Evolutionary conservation across 2,329 filamentous ascomycete genomes (phyloP).

Genomic region (Aquanectria penicillioides): DNA sequence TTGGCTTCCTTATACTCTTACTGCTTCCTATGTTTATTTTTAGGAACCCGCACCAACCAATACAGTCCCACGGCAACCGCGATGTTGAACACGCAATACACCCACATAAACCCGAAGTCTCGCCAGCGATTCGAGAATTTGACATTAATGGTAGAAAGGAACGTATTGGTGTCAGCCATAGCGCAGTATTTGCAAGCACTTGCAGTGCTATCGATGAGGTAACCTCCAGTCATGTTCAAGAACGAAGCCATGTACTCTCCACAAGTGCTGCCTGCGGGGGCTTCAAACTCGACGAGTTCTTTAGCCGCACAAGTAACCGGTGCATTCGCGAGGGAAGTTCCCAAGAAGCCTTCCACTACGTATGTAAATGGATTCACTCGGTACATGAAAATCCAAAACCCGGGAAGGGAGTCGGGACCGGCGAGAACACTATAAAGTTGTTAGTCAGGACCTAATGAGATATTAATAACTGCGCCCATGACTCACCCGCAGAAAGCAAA

Average conservation of each 20-base stretch:
- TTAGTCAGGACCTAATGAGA: background rate
- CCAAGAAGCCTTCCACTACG: slow-evolving; percentile 72
- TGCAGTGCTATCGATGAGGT: slow-evolving; percentile 42
- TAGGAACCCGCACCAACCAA: slow-evolving; percentile 53
- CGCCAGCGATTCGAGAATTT: slow-evolving; percentile 63
- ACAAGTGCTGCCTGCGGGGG: slow-evolving; percentile 65
- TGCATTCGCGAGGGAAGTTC: slow-evolving; percentile 70
- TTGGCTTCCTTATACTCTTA: background rate
- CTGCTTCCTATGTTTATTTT: slow-evolving; percentile 26
- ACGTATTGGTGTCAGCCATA: slow-evolving; percentile 51
- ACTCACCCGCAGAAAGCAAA: slow-evolving; percentile 74
- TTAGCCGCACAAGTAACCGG: slow-evolving; percentile 68
- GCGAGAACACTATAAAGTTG: slow-evolving; percentile 65
- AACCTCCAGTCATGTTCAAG: slow-evolving; percentile 57
- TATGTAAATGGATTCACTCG: slow-evolving; percentile 80
- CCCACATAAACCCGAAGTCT: slow-evolving; percentile 65
- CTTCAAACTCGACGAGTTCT: slow-evolving; percentile 71
- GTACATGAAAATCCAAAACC: slow-evolving; percentile 84
- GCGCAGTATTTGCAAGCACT: slow-evolving; percentile 62
- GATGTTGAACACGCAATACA: slow-evolving; percentile 63
- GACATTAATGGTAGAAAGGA: slow-evolving; percentile 53
- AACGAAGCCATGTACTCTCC: slow-evolving; percentile 62
- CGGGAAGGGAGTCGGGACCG: slow-evolving; percentile 67
- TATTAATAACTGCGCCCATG: fast-evolving
- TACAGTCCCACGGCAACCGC: slow-evolving; percentile 60